These are phyloP conservation scores for Sclerotinia trifoliorum DNA, from an alignment of 2,329 filamentous ascomycete species.

Conservation along the genomic window DNA sequence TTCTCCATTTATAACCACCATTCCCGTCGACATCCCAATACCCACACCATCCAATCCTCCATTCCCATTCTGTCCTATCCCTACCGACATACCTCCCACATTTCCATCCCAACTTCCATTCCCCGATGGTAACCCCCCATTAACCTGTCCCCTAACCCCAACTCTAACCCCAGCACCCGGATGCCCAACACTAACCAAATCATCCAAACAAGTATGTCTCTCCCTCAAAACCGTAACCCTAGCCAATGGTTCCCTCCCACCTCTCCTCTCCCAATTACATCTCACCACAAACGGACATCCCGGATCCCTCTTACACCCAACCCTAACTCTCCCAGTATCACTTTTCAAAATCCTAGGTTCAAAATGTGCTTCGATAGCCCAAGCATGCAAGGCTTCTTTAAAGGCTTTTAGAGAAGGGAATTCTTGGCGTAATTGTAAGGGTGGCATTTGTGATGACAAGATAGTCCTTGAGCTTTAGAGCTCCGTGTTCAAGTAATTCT, in stretches of 20 bases:
- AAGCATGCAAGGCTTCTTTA: conserved; percentile 40
- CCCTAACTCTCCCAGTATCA: conserved; percentile 40
- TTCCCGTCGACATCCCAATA: conserved; percentile 9
- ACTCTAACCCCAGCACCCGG: conserved; percentile 4
- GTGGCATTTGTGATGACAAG: conserved; percentile 32
- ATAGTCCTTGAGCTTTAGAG: not conserved
- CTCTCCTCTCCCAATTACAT: conserved; percentile 40
- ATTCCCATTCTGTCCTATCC: conserved; percentile 11
- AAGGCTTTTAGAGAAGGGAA: conserved; percentile 40
- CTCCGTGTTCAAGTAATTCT: not conserved
- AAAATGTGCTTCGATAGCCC: conserved; percentile 41
- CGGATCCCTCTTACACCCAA: conserved; percentile 39
- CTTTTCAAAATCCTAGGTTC: conserved; percentile 40
- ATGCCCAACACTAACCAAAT: conserved; percentile 23
- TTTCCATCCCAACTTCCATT: conserved; percentile 6
- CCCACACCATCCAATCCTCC: conserved; percentile 18
- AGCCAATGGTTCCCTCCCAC: conserved; percentile 36
- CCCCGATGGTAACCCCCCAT: not conserved
- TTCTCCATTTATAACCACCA: conserved; percentile 1
- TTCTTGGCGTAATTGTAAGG: conserved; percentile 39
- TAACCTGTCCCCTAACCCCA: conserved; percentile 12
- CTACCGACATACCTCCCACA: conserved; percentile 8
- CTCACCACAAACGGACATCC: conserved; percentile 40
- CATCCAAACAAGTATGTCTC: conserved; percentile 39
- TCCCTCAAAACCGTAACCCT: conserved; percentile 38